Conservation (phyloP, 306 rosid genomes). For the Betula pendula region DNA sequence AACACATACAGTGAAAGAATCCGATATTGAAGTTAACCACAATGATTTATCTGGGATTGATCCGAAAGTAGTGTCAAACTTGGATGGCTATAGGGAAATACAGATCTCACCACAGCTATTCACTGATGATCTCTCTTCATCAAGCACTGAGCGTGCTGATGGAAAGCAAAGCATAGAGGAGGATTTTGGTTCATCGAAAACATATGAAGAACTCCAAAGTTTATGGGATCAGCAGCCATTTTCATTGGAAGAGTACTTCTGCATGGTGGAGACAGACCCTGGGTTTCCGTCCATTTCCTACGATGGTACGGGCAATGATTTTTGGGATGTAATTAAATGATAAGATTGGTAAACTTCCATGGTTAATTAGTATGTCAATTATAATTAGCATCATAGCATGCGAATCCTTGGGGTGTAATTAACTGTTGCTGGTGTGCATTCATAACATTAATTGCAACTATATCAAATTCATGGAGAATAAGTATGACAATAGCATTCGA, state of each 20-base stretch:
- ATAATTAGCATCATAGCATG: too few species aligned
- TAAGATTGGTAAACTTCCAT: too few species aligned
- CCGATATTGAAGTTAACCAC: background rate
- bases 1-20: background rate
- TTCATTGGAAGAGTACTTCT: background rate
- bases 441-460: too few species aligned
- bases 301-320: background rate
- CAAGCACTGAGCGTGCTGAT: background rate
- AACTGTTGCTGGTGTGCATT: too few species aligned
- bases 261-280: background rate
- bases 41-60: conserved; percentile 5
- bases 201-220: conserved; percentile 27
- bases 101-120: background rate
- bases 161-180: background rate
- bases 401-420: too few species aligned
- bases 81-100: background rate
- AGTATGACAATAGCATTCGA: too few species aligned
- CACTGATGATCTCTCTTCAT: background rate
- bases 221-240: conserved; percentile 23
- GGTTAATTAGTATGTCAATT: too few species aligned
- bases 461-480: too few species aligned
- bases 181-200: background rate
- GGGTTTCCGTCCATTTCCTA: conserved; percentile 9
- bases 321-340: conserved; percentile 6
- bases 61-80: background rate